phyloP scores from a whole-genome alignment of 1,284 basidiomycete genomes.

The Ustilago sp. region DNA sequence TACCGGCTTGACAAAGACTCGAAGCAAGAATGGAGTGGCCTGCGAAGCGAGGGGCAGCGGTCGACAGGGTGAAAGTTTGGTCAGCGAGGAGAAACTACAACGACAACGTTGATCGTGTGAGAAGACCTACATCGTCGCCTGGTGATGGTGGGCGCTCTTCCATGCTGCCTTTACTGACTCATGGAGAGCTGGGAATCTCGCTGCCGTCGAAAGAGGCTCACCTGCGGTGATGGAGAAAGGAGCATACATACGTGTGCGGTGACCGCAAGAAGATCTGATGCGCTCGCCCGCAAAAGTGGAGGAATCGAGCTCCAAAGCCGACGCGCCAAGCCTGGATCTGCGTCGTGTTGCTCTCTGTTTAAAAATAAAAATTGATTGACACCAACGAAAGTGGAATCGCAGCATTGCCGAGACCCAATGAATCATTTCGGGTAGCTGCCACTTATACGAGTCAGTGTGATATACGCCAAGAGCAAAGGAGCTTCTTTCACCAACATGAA shows the following conservation, averaged over 20 bases:
- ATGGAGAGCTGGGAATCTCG: too few relatives aligned
- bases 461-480: conserved; percentile 24
- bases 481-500: not conserved
- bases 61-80: not conserved
- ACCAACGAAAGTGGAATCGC: not conserved
- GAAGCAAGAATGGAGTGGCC: conserved; percentile 48
- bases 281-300: conserved; percentile 12
- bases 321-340: conserved; percentile 11
- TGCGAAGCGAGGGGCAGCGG: conserved; percentile 3
- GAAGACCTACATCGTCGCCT: conserved; percentile 42
- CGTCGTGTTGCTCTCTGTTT: conserved; percentile 20
- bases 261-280: conserved; percentile 1
- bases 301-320: conserved; percentile 8
- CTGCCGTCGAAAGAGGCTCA: not conserved
- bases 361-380: conserved; percentile 8
- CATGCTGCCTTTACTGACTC: conserved; percentile 13
- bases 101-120: not conserved
- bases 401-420: too few relatives aligned
- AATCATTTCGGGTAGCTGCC: too few relatives aligned
- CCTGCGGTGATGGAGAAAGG: not conserved
- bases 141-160: conserved; percentile 38
- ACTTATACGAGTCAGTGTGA: conserved; percentile 8
- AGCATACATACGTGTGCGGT: not conserved
- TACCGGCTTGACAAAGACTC: conserved; percentile 37
- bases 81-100: not conserved